Evolutionary conservation across 2,329 filamentous ascomycete genomes (phyloP).

Genomic region (Alternaria angustiovoidea): DNA sequence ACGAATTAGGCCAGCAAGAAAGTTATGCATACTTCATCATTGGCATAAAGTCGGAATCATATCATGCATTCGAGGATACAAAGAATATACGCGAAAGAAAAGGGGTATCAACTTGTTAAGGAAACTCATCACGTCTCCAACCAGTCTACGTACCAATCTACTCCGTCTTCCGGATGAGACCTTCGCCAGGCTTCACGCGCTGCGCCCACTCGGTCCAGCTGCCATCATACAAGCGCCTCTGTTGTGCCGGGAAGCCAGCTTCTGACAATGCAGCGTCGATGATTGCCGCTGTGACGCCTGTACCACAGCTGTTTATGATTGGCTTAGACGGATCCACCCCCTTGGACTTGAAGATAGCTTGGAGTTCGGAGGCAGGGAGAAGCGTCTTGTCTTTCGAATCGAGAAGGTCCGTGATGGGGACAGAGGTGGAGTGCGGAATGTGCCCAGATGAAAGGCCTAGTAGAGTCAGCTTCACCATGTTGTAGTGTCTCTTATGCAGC

Average conservation of each 20-base stretch:
- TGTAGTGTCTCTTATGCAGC: not conserved
- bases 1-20: not conserved
- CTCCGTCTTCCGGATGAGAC: constrained; percentile 65
- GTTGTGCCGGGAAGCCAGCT: constrained; percentile 75
- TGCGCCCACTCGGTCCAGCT: constrained; percentile 94
- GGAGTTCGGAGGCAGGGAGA: constrained; percentile 74
- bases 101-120: constrained; percentile 18
- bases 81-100: not conserved
- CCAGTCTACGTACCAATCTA: not conserved
- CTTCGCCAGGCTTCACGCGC: constrained; percentile 67
- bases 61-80: not conserved
- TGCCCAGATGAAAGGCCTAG: constrained; percentile 80
- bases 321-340: constrained; percentile 80
- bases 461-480: not conserved
- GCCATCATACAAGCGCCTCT: constrained; percentile 86
- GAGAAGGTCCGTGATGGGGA: constrained; percentile 81
- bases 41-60: not conserved
- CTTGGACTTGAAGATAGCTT: constrained; percentile 78
- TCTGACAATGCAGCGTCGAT: constrained; percentile 86
- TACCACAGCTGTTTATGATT: constrained; percentile 89
- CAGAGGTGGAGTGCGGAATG: constrained; percentile 84
- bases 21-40: not conserved
- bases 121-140: not conserved
- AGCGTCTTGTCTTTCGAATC: constrained; percentile 85
- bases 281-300: constrained; percentile 90